Evolutionary conservation across 495 filamentous ascomycete genomes (phyloP).

Genomic region (Bryoglossum gracile): DNA sequence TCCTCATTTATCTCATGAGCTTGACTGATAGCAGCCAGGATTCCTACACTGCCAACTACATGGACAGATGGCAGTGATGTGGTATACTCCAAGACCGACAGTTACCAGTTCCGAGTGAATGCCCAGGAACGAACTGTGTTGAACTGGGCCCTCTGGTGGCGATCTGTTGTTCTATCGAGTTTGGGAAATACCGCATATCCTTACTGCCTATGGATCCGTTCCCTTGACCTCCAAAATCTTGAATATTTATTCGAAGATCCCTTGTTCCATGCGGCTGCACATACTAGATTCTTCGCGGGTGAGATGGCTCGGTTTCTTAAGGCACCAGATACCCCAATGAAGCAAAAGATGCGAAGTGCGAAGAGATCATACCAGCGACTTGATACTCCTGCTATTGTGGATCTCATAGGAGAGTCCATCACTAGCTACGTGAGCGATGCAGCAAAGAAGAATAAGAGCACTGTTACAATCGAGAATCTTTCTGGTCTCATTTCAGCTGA

Average conservation of each 20-base stretch:
- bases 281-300: constrained; percentile 42
- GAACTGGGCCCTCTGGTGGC: constrained; percentile 59
- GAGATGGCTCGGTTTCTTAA: constrained; percentile 34
- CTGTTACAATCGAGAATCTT: constrained; percentile 41
- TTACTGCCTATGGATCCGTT: constrained; percentile 61
- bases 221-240: constrained; percentile 55
- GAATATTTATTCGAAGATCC: constrained; percentile 48
- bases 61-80: no score
- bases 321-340: constrained; percentile 16
- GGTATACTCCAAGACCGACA: constrained; percentile 14
- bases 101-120: constrained; percentile 22
- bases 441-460: constrained; percentile 27
- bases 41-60: no score
- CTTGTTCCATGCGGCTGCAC: constrained; percentile 31
- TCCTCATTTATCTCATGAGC: no score
- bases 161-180: constrained; percentile 60
- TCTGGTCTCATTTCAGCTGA: constrained; percentile 27
- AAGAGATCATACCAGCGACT: constrained; percentile 10
- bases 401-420: constrained; percentile 22
- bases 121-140: constrained; percentile 31
- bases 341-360: constrained; percentile 16
- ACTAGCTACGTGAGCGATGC: constrained; percentile 28
- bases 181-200: constrained; percentile 55
- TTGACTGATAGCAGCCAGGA: no score
- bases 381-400: constrained; percentile 17